Evolutionary conservation across 306 rosid genomes (phyloP), one percentile per base, ranked within the genome.

Genomic region (Cicer bijugum): DNA sequence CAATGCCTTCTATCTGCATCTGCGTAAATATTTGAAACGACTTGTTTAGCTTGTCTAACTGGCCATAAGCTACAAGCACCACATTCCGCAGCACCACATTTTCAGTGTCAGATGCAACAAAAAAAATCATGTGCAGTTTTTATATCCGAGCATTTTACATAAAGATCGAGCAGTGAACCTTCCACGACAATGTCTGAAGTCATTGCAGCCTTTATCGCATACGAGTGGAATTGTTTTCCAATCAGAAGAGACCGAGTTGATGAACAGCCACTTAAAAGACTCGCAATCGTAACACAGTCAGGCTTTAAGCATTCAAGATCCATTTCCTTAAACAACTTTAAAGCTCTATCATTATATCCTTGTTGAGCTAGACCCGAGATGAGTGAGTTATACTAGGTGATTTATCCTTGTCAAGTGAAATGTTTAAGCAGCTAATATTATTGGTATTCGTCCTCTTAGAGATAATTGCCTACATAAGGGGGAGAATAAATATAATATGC

Each of bases 91-190:
- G 63, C 23, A 92, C 97, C 72, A 89, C 90, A 76, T 89, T 92
- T 83, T 89, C 88, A 28, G 86, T 85, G 75, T 87, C 88, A 52
- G 90, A 83, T 9, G 91, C 75, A 44, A 87, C 86, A 79, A 92
- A 89, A 89, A 87, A 87, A 92, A 45, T 86, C 80, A 62, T 48
- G 86, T 75, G 97, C 97, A 53, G 88, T 82, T 67, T 82, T 69
- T 71, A 89, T 70, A 75, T 89, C 91, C 6, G 92, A 84, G 80
- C 98, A 90, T 71, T 93, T 93, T 50, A 88, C 91, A 84, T 93
- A 93, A 51, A 93, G 97, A 81, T 90, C 98, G 58, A 93, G 93
- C 71, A 93, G 84, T 69, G 97, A 78, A 72, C 98, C 97, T 84
- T 93, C 98, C 44, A 93, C 80, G 45, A 93, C 83, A 40, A 81